Conservation (phyloP, 345 rosid genomes). For the Gossypium herbaceum region DNA sequence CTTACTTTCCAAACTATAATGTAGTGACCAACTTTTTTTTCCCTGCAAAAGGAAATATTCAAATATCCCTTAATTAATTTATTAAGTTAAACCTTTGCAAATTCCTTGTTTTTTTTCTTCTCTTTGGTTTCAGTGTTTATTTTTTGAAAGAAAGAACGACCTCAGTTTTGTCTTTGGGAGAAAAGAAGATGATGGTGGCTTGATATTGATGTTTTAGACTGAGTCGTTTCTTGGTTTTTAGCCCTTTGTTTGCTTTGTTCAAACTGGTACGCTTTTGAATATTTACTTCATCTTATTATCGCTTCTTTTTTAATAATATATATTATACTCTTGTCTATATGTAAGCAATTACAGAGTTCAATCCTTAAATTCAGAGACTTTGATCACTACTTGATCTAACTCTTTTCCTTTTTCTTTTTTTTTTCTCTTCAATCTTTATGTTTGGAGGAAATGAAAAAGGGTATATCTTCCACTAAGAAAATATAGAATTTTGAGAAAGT, state of each 20-base stretch:
- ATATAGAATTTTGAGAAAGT: background rate
- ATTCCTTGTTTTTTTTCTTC: background rate
- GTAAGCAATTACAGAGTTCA: background rate
- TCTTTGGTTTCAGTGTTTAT: background rate
- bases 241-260: conserved; percentile 15
- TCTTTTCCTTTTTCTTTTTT: background rate
- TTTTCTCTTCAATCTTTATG: background rate
- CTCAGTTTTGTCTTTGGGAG: background rate
- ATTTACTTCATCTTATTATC: background rate
- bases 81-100: conserved; percentile 1
- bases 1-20: conserved; percentile 7
- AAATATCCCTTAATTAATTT: background rate
- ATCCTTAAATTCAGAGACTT: background rate
- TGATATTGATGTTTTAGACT: conserved; percentile 21
- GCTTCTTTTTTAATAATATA: background rate
- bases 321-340: background rate
- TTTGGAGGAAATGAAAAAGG: background rate
- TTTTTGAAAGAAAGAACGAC: background rate
- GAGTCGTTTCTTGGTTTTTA: conserved; percentile 22
- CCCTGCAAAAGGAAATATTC: background rate
- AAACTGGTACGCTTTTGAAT: conserved; percentile 15
- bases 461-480: background rate
- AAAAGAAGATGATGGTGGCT: conserved; percentile 18
- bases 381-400: background rate
- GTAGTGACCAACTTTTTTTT: background rate